These are phyloP conservation scores for Trametes sanguinea DNA, from an alignment of 768 basidiomycete species.

Conservation along the genomic window DNA sequence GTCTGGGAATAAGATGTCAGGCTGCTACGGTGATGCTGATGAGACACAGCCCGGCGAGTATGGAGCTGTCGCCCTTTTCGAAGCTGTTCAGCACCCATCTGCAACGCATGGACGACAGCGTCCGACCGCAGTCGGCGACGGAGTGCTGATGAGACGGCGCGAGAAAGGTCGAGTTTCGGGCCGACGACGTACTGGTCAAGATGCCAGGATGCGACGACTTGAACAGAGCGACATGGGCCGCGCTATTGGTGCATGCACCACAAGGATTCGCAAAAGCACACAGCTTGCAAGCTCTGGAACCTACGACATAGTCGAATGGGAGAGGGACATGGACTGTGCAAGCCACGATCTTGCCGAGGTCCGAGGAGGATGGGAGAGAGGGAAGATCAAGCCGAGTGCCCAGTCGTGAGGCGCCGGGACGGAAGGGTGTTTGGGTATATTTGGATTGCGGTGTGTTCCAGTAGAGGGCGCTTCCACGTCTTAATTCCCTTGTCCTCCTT, in stretches of 20 bases:
- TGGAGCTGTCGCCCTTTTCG: not conserved
- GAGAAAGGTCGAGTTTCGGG: not conserved
- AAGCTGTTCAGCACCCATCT: conserved; percentile 3
- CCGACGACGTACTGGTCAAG: not conserved
- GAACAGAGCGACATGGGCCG: not conserved
- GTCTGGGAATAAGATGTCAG: conserved; percentile 12
- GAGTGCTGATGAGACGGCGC: not conserved
- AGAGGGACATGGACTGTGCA: not conserved
- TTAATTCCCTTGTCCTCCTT: conserved; percentile 16
- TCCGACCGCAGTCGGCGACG: not conserved
- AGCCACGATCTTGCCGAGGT: not conserved
- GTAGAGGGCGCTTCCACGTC: conserved; percentile 21
- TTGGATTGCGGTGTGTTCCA: conserved; percentile 13
- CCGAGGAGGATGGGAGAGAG: not conserved
- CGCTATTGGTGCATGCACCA: too few relatives aligned
- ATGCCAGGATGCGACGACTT: not conserved
- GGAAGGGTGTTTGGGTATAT: conserved; percentile 16
- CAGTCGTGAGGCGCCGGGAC: conserved; percentile 8
- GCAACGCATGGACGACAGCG: not conserved
- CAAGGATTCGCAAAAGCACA: too few relatives aligned
- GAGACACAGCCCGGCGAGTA: conserved; percentile 3
- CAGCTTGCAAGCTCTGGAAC: not conserved
- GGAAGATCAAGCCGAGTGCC: conserved; percentile 2
- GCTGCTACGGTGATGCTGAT: conserved; percentile 15
- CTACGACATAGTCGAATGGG: not conserved